Conservation (phyloP, 2,329 filamentous ascomycete genomes). For the Lojkania enalia region DNA sequence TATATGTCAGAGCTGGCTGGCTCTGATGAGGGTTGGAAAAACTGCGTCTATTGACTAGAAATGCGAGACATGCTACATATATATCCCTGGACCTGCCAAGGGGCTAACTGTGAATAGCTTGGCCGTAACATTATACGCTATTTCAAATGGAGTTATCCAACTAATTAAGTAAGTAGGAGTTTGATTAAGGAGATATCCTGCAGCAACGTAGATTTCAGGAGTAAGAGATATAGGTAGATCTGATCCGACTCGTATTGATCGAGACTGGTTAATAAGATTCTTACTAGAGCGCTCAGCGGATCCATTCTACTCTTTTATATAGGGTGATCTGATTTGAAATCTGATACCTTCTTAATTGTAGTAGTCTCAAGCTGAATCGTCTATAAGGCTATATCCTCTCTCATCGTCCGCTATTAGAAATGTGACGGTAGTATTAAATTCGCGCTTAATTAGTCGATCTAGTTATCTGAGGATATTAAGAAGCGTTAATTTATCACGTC, state of each 20-base stretch:
- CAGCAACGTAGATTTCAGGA: constrained; percentile 13
- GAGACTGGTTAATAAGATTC: constrained; percentile 9
- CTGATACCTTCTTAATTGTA: constrained; percentile 1
- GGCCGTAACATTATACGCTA: no score
- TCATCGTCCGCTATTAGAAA: constrained; percentile 14
- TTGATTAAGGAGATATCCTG: constrained; percentile 20
- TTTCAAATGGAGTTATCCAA: constrained; percentile 24
- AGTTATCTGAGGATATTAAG: constrained; percentile 8
- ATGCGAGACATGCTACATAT: no score
- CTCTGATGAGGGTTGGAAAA: no score
- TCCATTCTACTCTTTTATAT: constrained; percentile 10
- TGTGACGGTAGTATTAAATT: constrained; percentile 15
- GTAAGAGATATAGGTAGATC: constrained; percentile 10
- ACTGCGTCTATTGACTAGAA: no score
- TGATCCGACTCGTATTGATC: constrained; percentile 7
- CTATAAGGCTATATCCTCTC: constrained; percentile 5
- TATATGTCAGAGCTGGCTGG: constrained; percentile 8
- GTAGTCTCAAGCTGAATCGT: background rate
- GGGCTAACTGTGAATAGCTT: no score
- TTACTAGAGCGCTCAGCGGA: constrained; percentile 15
- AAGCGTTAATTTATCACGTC: constrained; percentile 5
- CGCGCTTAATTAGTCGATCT: constrained; percentile 12
- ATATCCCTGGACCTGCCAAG: no score
- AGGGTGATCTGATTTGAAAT: background rate
- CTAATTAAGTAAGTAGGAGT: constrained; percentile 12